Base-by-base conservation (phyloP, 345 rosid genomes). In the Anacardium occidentale region DNA sequence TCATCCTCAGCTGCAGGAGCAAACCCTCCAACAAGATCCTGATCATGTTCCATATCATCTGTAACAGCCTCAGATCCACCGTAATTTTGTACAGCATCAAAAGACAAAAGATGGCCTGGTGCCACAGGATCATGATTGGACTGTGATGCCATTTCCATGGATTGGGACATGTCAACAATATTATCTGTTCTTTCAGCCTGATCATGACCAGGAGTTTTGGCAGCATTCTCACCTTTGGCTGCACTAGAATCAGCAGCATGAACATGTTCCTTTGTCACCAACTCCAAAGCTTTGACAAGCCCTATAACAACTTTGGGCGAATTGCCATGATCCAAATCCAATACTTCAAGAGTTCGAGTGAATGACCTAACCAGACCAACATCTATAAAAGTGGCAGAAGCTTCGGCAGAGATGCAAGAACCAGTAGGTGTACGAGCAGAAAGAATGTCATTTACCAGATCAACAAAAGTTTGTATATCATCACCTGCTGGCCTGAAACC, bases 21-120 rank as follows among this genome's bases (percentile, higher is more conserved):
- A 84, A 89, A 91, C 71, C 91, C 90, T 62, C 75, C 92, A 85
- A 88, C 91, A 68, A 90, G 82, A 79, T 94, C 98, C 81, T 90
- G 97, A 67, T 88, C 98, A 69, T 92, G 97, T 68, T 94, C 98
- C 97, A 92, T 87, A 78, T 94, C 95, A 79, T 92, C 97, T 26
- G 89, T 87, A 77, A 89, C 89, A 79, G 92, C 90, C 81, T 90
- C 97, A 68, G 97, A 83, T 57, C 84, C 93, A 74, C 87, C 90
- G 80, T 80, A 90, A 58, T 80, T 83, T 56, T 79, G 91, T 42
- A 76, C 79, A 61, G 84, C 72, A 81, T 83, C 83, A 79, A 82
- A 83, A 60, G 83, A 79, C 44, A 85, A 91, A 75, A 72, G 83
- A 78, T 71, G 86, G 59, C 84, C 90, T 57, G 83, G 89, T 73